Evolutionary conservation across 257 asterid species (phyloP).

Genomic region (Pogostemon cablin): DNA sequence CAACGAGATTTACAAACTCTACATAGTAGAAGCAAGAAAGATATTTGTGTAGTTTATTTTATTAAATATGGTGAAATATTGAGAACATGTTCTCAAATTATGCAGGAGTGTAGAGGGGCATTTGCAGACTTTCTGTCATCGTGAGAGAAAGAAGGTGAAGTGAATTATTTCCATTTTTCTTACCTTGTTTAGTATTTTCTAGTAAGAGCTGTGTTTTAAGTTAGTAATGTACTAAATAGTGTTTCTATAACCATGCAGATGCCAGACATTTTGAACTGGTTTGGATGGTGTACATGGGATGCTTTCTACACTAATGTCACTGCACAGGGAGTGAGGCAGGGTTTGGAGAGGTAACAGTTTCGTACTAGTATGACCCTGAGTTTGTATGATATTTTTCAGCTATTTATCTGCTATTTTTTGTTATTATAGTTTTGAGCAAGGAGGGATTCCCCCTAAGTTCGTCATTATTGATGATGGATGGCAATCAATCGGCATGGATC

Average conservation of each 20-base stretch:
- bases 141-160: constrained; percentile 87
- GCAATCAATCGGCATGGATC: constrained; percentile 94
- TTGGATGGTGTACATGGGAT: constrained; percentile 99
- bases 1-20: not conserved
- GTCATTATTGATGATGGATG: constrained; percentile 94
- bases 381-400: not conserved
- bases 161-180: constrained; percentile 8
- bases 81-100: constrained; percentile 23
- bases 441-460: constrained; percentile 83
- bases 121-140: constrained; percentile 77
- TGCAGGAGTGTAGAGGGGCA: constrained; percentile 85
- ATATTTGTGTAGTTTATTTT: not conserved
- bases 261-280: constrained; percentile 97
- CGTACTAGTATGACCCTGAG: not conserved
- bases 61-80: not conserved
- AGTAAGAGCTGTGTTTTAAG: not conserved
- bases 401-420: constrained; percentile 3
- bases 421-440: constrained; percentile 63
- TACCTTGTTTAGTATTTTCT: not conserved
- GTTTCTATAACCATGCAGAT: constrained; percentile 48
- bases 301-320: constrained; percentile 93
- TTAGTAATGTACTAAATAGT: constrained; percentile 12
- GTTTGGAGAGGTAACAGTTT: constrained; percentile 64
- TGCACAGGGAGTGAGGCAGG: constrained; percentile 79
- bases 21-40: not conserved